phyloP scores from a whole-genome alignment of 331 rosid species.

The Cydonia oblonga region DNA sequence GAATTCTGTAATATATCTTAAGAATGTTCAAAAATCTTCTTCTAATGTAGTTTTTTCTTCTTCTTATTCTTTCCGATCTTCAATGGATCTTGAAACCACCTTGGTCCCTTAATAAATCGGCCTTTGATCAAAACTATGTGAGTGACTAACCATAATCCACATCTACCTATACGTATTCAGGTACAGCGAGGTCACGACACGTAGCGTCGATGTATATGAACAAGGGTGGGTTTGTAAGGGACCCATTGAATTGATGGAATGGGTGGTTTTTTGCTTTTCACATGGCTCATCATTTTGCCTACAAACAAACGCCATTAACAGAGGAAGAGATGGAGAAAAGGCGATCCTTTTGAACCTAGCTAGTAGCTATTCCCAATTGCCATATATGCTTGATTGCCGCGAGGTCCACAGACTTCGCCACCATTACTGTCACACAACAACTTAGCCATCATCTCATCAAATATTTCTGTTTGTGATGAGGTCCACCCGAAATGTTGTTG shows the following conservation, averaged over 20 bases:
- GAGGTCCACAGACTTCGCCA: conserved; percentile 10
- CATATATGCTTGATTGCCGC: conserved; percentile 1
- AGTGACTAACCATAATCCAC: not conserved
- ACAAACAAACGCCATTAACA: conserved; percentile 48
- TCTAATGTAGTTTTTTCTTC: too few relatives aligned
- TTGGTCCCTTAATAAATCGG: not conserved
- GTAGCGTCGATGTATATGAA: not conserved
- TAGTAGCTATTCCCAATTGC: not conserved
- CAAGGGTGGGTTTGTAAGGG: conserved; percentile 15
- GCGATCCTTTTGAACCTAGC: conserved; percentile 13
- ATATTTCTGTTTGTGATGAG: not conserved
- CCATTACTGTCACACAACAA: conserved; percentile 4
- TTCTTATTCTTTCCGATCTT: too few relatives aligned
- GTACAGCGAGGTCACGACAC: not conserved
- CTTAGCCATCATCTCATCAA: not conserved
- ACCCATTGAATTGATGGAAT: conserved; percentile 26
- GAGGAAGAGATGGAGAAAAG: not conserved
- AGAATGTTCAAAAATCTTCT: too few relatives aligned
- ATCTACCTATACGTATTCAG: too few relatives aligned
- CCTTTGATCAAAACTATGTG: not conserved
- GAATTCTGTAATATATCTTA: too few relatives aligned
- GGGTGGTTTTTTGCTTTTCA: conserved; percentile 26
- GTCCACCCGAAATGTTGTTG: conserved; percentile 12
- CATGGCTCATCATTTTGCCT: conserved; percentile 48
- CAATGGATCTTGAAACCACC: not conserved